Base-by-base conservation (phyloP, 2,329 filamentous ascomycete species). In the Ceratocystis albifundus region DNA sequence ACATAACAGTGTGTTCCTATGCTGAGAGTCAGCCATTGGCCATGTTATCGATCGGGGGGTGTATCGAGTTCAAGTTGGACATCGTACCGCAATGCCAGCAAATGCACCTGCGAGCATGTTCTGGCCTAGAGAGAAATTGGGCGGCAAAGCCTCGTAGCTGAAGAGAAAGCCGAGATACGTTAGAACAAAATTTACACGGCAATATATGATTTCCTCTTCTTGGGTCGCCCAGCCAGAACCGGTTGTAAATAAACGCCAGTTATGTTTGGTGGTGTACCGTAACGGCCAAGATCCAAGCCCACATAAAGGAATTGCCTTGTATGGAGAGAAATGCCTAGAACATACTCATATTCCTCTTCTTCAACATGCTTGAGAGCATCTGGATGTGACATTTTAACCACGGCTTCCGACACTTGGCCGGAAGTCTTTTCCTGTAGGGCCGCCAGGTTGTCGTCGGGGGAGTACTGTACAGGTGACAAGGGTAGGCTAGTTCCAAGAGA, bases 1-100 rank as follows among this genome's bases (percentile, higher is more conserved):
- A 99, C 94, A 99, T 97, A 73, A 96, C 92, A 68, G 93, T 95
- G 77, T 97, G 93, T 79, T 97, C 93, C 92, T 96, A 71, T 64
- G 69, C 22, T 8, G 25, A 28, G 22, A 28, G 57, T 64, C 30
- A 65, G 48, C 41, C 17, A 22, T 36, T 61, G 36, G 46, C 41
- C 10, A n/a, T 36, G 44, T 45, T 25, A 41, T 55, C 44, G 53
- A 63, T 55, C 44, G 53, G 62, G 48, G 71, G 61, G 41, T 61
- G 15, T 50, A 28, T 28, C 20, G 10, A 28, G 41, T 48, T 15
- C 20, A 53, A 59, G 25, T 44, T 17, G 30, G 20, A 41, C 10
- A 30, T 74, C 87, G 72, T 86, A 95, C 90, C 73, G 92, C 90
- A 78, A 96, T 95, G 72, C 94, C 94, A 68, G 94, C 94, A 78